Conservation (phyloP, 805 yeast species). For the Pichia thaimueangensis region DNA sequence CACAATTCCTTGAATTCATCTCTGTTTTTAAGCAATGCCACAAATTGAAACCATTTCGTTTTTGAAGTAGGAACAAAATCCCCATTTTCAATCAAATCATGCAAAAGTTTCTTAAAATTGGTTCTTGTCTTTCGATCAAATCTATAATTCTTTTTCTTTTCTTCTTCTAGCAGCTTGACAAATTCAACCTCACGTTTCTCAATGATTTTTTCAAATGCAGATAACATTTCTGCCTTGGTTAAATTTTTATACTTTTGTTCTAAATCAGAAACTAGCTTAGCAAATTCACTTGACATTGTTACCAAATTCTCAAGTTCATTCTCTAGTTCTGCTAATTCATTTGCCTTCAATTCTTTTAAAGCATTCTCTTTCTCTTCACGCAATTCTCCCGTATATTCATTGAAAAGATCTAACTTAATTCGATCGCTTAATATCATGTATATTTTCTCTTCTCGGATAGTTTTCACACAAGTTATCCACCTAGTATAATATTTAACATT, state of each 20-base stretch:
- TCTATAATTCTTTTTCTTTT: slow-evolving; percentile 40
- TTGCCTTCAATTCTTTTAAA: slow-evolving; percentile 29
- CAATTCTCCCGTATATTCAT: slow-evolving; percentile 41
- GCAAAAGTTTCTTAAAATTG: slow-evolving; percentile 44
- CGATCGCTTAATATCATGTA: slow-evolving; percentile 21
- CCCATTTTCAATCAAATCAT: slow-evolving; percentile 27
- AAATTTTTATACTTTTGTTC: slow-evolving; percentile 47
- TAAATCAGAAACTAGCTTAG: background rate
- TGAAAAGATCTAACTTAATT: slow-evolving; percentile 49
- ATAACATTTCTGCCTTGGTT: slow-evolving; percentile 53
- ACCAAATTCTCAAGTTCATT: slow-evolving; percentile 34
- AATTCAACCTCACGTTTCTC: slow-evolving; percentile 27
- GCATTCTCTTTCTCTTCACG: slow-evolving; percentile 27
- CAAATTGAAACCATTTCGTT: slow-evolving; percentile 54
- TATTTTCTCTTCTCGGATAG: background rate
- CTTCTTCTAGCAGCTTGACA: slow-evolving; percentile 24
- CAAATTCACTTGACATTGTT: slow-evolving; percentile 2
- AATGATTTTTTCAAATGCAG: slow-evolving; percentile 36
- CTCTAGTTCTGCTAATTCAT: slow-evolving; percentile 48
- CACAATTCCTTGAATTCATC: slow-evolving; percentile 52
- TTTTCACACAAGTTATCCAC: slow-evolving; percentile 42
- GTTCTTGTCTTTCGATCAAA: slow-evolving; percentile 63
- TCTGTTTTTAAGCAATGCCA: slow-evolving; percentile 46
- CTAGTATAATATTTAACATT: slow-evolving; percentile 49
- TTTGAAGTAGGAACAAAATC: slow-evolving; percentile 36